phyloP scores from a whole-genome alignment of 2,329 filamentous ascomycete genomes.

The Cyphellophora europaea region DNA sequence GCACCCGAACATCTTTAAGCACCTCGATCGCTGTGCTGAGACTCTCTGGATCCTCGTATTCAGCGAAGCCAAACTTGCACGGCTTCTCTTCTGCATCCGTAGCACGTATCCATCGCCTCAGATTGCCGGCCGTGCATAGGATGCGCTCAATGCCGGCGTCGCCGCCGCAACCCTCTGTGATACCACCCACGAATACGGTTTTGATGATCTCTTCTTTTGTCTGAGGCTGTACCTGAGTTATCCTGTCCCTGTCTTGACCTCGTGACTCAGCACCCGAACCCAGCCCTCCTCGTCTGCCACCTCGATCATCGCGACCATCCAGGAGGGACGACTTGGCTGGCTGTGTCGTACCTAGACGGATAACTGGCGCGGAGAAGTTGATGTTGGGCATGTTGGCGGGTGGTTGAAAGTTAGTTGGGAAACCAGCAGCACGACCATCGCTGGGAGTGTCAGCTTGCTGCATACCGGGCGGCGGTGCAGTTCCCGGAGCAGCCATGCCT shows the following conservation, averaged over 20 bases:
- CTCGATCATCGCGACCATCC: constrained; percentile 36
- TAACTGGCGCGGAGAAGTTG: constrained; percentile 95
- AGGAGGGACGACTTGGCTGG: constrained; percentile 48
- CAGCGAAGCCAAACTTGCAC: constrained; percentile 86
- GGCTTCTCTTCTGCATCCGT: constrained; percentile 71
- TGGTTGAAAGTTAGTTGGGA: constrained; percentile 77
- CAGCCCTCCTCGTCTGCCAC: constrained; percentile 44
- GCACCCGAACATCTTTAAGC: constrained; percentile 71
- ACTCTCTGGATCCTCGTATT: constrained; percentile 87
- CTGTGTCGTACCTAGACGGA: constrained; percentile 73
- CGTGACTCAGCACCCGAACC: constrained; percentile 43
- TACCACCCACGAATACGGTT: constrained; percentile 81
- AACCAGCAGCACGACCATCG: constrained; percentile 68
- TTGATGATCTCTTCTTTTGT: constrained; percentile 84
- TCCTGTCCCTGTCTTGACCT: constrained; percentile 32
- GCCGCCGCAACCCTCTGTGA: constrained; percentile 67
- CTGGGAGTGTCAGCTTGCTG: constrained; percentile 64
- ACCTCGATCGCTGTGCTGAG: constrained; percentile 77
- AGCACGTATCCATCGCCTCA: constrained; percentile 78
- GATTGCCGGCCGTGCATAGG: constrained; percentile 62
- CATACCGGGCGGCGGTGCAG: constrained; percentile 67
- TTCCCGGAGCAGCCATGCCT: constrained; percentile 71
- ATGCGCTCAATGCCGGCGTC: constrained; percentile 74
- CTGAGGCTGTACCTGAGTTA: constrained; percentile 66
- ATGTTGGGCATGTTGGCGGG: constrained; percentile 92